Evolutionary conservation across 2,329 filamentous ascomycete species (phyloP), one percentile per base, ranked within the genome.

Genomic region (Botrytis fabae): DNA sequence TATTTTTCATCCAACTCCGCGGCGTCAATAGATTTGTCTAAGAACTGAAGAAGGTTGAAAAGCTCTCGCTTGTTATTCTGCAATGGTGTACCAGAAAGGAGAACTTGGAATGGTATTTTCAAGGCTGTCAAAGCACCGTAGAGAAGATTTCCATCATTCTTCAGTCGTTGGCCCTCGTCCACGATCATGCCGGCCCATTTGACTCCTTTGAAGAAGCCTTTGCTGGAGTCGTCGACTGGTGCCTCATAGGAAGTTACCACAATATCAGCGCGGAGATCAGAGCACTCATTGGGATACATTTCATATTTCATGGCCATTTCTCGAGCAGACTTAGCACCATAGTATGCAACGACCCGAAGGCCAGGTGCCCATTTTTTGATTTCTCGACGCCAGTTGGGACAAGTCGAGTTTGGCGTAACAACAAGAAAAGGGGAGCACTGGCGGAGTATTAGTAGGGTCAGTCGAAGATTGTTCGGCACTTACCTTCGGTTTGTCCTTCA

Each of bases 211-310:
- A 99, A 93, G 54, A 91, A 88, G 16, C 81, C 83, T 72, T 86
- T 88, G 59, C 90, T 91, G 69, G 86, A 87, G 8, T 91, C 88
- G 75, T 97, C 94, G 57, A 92, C 86, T 51, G 94, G 93, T 14
- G 94, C 92, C 79, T 98, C 95, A 79, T 97, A 99, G 0, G 95
- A 98, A 80, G 96, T 97, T 78, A 99, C 91, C 1, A 99, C 94
- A 32, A 98, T 89, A 79, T 99, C 95, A 44, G 94, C 95, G 77
- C 91, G 91, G 80, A 98, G 90, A 68, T 92, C 90, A 64, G 86
- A 88, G 16, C 85, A 84, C 1, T 86, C 83, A 40, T 86, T 80
- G 0, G 93, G 93, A 80, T 96, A 98, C 75, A 99, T 89, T 81
- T 99, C 97, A 80, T 97, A 91, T 51, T 92, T 85, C 78, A 92